A percentile compares a stretch with the other conserved stretches of the same genome.
Conservation (phyloP, 768 basidiomycete genomes). For the Galerina sulciceps region DNA sequence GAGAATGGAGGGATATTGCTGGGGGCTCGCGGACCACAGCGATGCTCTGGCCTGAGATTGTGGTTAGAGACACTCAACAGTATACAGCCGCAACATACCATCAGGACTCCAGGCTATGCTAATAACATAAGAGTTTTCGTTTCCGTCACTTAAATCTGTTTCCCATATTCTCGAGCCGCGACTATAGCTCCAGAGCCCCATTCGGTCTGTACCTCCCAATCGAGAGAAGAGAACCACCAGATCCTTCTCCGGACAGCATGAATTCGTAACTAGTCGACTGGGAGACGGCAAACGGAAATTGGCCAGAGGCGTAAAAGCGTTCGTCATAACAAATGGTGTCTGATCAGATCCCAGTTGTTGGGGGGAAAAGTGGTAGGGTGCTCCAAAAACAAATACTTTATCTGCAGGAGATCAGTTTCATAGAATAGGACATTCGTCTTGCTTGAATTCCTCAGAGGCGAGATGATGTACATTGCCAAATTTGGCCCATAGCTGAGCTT, state of each 20-base stretch:
- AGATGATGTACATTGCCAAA: conserved; percentile 10
- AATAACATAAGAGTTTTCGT: conserved; percentile 52
- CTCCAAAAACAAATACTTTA: not conserved
- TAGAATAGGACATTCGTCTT: too few species aligned
- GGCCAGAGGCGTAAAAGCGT: conserved; percentile 61
- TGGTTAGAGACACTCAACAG: not conserved
- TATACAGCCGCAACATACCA: conserved; percentile 43
- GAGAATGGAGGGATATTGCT: conserved; percentile 70
- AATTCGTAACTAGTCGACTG: conserved; percentile 60
- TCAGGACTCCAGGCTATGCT: conserved; percentile 83
- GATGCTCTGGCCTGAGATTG: conserved; percentile 61
- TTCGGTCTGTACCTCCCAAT: conserved; percentile 66
- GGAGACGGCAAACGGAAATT: conserved; percentile 58
- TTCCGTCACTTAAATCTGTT: conserved; percentile 61
- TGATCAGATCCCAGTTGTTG: too few species aligned
- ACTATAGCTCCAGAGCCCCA: conserved; percentile 79
- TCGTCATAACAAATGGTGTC: conserved; percentile 16
- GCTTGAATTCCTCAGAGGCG: too few species aligned
- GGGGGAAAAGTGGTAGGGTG: not conserved
- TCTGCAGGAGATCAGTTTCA: not conserved
- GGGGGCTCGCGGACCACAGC: conserved; percentile 75
- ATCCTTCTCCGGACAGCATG: conserved; percentile 89
- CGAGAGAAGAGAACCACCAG: conserved; percentile 70
- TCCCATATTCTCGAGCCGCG: conserved; percentile 86
- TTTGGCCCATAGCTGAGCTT: conserved; percentile 27